Base-by-base conservation (phyloP, 1,139 yeast species). In the Candida pseudoviswanathii region DNA sequence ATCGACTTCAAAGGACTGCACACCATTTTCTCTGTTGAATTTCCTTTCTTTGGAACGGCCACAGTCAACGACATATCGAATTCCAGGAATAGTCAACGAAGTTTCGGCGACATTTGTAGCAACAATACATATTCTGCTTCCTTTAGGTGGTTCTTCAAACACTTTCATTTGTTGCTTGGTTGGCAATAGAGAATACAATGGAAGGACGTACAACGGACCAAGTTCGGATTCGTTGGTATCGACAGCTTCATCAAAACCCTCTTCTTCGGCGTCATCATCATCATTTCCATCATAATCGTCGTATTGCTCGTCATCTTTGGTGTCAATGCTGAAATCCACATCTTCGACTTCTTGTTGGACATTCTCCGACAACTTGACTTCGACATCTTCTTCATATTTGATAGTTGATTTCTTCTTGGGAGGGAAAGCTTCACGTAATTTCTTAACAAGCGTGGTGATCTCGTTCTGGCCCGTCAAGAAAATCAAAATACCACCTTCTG, bases 51-150 rank as follows among this genome's bases (percentile, higher is more conserved):
- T 95, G 0, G 96, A 80, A 53, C 98, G 80, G 16, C 99, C 99
- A 69, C 96, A 84, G 66, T 95, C 99, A 41, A 95, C 90, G 29
- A 95, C 99, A 62, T 95, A 95, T 51, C 96, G 77, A 31, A 95
- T 89, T 6, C 96, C 96, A 0, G 99, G 99, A 57, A 95, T 95
- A 0, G 99, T 95, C 65, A 95, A 78, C 2, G 97, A 90, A 0
- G 99, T 95, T 68, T 95, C 99, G 0, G 99, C 99, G 50, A 95
- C 96, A 65, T 95, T 95, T 1, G 99, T 95, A 2, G 99, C 97
- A 25, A 95, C 89, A 44, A 95, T 88, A 72, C 98, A 92, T 7
- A 94, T 66, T 60, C 99, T 78, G 38, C 92, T 79, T 1, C 96
- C 96, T 21, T 73, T 71, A 1, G 99, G 99, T 2, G 97, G 96